Conservation (phyloP, 345 rosid genomes). For the Gossypium bickii region DNA sequence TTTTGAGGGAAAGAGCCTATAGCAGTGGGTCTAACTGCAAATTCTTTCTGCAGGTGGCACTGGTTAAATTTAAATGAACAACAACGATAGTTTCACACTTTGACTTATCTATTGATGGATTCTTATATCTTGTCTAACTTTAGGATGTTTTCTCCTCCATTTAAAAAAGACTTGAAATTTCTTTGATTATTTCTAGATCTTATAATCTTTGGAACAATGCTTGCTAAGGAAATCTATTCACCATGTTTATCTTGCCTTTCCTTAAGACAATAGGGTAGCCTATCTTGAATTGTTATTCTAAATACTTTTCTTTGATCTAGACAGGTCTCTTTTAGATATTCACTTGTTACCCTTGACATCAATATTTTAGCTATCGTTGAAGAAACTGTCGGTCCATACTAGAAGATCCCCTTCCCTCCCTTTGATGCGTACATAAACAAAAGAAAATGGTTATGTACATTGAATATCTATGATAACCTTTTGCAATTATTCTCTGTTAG, state of each 20-base stretch:
- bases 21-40: not conserved
- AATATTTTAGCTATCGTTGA: not conserved
- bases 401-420: not conserved
- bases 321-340: not conserved
- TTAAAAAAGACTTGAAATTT: not conserved
- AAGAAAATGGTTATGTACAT: not conserved
- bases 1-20: not conserved
- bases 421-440: not conserved
- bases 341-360: not conserved
- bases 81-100: not conserved
- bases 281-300: not conserved
- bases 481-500: no score
- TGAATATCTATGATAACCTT: not conserved
- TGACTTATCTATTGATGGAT: not conserved
- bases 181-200: no score
- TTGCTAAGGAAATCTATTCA: not conserved
- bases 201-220: no score
- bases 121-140: not conserved
- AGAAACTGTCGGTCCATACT: not conserved
- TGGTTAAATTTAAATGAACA: not conserved
- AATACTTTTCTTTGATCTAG: not conserved
- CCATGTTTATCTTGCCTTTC: not conserved
- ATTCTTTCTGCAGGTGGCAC: not conserved
- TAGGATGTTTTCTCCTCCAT: not conserved
- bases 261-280: not conserved